Evolutionary conservation across 2,329 filamentous ascomycete genomes (phyloP), one percentile per base, ranked within the genome.

Genomic region (Pseudogymnoascus sp.): DNA sequence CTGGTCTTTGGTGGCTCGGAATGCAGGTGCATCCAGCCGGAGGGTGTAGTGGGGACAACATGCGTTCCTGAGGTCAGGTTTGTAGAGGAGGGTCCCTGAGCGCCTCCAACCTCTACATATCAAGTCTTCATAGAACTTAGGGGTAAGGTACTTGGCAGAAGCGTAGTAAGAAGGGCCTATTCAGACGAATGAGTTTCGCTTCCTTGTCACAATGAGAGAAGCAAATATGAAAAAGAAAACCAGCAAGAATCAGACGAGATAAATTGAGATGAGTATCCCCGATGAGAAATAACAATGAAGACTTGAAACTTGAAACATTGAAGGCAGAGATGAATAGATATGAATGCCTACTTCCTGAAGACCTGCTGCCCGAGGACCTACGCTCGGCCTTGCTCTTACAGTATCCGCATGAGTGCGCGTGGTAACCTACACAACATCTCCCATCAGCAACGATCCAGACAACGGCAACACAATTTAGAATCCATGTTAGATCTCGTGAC

Each of bases 21-120:
- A 90, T 40, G 80, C 76, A 56, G 78, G 74, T 24, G 85, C 84
- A 69, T 91, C 88, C 19, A 93, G 79, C 56, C 89, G 85, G 62
- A 95, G 86, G 0, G 89, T 92, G 74, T 93, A 97, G 72, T 97
- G 92, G 50, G 93, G 92, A 74, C 95, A 99, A 72, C 95, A 99
- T 66, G 91, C 90, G 63, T 86, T 81, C 64, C 82, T 82, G 70
- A 91, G 86, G 74, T 95, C 88, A 13, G 90, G 90, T 65, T 90
- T 86, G 75, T 95, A 95, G 59, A 95, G 78, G 7, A 91, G 78
- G 29, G 77, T 84, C 14, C 83, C 86, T 38, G 86, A 92, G 66
- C 89, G 82, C 74, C 90, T 87, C 89, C 89, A 95, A 66, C 87
- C 89, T 67, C 88, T 84, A 74, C 92, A 84, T 50, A 93, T 77